A percentile compares a stretch with the other conserved stretches of the same genome.
phyloP scores from a whole-genome alignment of 768 basidiomycete species.

The Panaeolus papilionaceus region DNA sequence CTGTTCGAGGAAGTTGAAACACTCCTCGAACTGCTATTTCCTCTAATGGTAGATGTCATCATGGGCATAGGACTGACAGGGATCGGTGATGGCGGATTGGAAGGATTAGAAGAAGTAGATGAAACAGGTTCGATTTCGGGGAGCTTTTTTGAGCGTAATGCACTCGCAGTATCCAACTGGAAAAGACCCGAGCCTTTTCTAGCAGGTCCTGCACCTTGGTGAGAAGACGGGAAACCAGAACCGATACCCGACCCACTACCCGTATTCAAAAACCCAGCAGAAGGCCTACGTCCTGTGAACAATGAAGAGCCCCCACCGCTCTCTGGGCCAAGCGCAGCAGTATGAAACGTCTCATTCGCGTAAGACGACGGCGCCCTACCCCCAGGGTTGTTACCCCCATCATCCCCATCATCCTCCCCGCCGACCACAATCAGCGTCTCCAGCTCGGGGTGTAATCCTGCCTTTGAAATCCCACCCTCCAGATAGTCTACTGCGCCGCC shows the following conservation, averaged over 20 bases:
- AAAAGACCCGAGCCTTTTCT: constrained; percentile 57
- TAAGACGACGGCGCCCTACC: not conserved
- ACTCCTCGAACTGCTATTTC: constrained; percentile 4
- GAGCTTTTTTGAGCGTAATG: constrained; percentile 54
- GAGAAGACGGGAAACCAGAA: constrained; percentile 8
- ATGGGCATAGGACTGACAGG: constrained; percentile 59
- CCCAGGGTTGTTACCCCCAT: constrained; percentile 1
- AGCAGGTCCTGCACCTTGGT: not conserved
- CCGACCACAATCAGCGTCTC: constrained; percentile 56
- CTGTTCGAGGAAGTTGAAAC: constrained; percentile 13
- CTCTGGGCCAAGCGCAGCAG: constrained; percentile 10
- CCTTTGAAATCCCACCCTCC: constrained; percentile 71
- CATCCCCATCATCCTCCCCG: constrained; percentile 37
- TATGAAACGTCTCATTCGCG: constrained; percentile 13
- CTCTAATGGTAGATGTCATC: constrained; percentile 53
- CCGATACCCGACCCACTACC: constrained; percentile 6
- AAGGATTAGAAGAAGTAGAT: constrained; percentile 38
- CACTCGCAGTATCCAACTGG: constrained; percentile 69
- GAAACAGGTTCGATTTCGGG: constrained; percentile 64
- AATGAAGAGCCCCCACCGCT: not conserved
- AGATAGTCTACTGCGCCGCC: constrained; percentile 70
- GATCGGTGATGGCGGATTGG: constrained; percentile 36
- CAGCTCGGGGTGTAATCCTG: constrained; percentile 63
- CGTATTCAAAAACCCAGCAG: not conserved
- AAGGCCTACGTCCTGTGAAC: constrained; percentile 4